A percentile compares a stretch with the other conserved stretches of the same genome.
Conservation (phyloP, 305 asterid species). For the Euphrasia arctica region DNA sequence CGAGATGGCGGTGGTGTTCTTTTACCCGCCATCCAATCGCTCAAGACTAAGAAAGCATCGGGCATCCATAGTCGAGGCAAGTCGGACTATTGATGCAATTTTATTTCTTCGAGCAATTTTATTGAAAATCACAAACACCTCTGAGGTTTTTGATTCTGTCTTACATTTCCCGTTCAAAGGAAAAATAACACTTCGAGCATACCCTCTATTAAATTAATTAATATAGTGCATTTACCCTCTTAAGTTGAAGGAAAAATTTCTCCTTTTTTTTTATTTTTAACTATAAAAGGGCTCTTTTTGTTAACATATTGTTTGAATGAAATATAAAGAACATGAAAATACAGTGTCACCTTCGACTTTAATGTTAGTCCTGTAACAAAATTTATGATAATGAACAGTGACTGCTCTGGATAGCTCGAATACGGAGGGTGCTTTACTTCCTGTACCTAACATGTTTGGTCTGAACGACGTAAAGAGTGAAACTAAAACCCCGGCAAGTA, state of each 20-base stretch:
- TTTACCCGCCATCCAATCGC: slow-evolving; percentile 54
- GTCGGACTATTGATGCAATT: slow-evolving; percentile 16
- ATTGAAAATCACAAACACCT: neutral
- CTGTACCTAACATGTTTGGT: slow-evolving; percentile 59
- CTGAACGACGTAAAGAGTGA: slow-evolving; percentile 35
- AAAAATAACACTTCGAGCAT: neutral
- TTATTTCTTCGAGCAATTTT: neutral
- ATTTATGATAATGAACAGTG: slow-evolving; percentile 42
- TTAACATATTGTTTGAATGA: neutral
- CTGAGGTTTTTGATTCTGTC: neutral
- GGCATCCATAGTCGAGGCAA: slow-evolving; percentile 46
- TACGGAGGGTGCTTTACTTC: slow-evolving; percentile 68
- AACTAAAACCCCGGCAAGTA: slow-evolving; percentile 31
- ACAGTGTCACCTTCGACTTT: neutral
- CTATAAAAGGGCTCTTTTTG: neutral
- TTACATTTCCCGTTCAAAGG: neutral
- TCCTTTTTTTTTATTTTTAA: neutral
- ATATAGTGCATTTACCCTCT: neutral
- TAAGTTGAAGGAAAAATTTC: neutral
- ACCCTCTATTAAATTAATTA: neutral
- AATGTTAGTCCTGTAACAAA: slow-evolving; percentile 11
- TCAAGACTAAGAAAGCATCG: slow-evolving; percentile 50
- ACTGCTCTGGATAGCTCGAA: slow-evolving; percentile 80
- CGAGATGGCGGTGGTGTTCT: slow-evolving; percentile 83
- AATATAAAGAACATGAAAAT: neutral